Evolutionary conservation across 192 early-diverging fungal species (phyloP).

Genomic region (Backusella psychrophila): DNA sequence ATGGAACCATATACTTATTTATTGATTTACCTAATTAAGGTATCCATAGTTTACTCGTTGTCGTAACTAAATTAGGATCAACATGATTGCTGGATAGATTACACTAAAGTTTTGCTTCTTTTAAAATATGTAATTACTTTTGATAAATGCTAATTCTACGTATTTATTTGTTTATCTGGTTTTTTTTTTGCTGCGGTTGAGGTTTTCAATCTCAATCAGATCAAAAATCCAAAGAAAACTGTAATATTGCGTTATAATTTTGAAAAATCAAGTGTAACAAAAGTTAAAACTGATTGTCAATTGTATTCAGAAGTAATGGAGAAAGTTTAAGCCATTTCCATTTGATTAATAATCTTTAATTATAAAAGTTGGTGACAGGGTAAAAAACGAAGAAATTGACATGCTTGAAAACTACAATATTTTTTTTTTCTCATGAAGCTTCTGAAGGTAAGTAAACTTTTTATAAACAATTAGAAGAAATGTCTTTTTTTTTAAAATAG

Average conservation of each 20-base stretch:
- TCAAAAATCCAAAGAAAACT: background rate
- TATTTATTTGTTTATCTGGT: background rate
- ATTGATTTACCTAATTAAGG: background rate
- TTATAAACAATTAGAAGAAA: background rate
- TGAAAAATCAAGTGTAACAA: slow-evolving; percentile 5
- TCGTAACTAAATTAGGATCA: background rate
- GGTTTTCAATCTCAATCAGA: background rate
- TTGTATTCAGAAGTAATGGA: background rate
- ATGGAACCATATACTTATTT: background rate
- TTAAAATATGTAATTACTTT: too few species aligned
- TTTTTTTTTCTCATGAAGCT: background rate
- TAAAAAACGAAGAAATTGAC: background rate
- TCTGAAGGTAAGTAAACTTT: background rate
- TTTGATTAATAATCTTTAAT: background rate
- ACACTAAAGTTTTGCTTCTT: background rate
- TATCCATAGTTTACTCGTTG: background rate
- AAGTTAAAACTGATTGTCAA: background rate
- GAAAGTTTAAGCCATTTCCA: background rate
- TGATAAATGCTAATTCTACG: background rate
- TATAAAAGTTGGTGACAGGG: background rate
- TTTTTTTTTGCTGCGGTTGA: background rate
- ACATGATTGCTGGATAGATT: background rate
- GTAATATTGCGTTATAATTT: background rate
- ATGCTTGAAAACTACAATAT: background rate
- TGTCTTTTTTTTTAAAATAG: background rate